Base-by-base conservation (phyloP, 495 filamentous ascomycete genomes). In the Aspergillus carlsbadensis region DNA sequence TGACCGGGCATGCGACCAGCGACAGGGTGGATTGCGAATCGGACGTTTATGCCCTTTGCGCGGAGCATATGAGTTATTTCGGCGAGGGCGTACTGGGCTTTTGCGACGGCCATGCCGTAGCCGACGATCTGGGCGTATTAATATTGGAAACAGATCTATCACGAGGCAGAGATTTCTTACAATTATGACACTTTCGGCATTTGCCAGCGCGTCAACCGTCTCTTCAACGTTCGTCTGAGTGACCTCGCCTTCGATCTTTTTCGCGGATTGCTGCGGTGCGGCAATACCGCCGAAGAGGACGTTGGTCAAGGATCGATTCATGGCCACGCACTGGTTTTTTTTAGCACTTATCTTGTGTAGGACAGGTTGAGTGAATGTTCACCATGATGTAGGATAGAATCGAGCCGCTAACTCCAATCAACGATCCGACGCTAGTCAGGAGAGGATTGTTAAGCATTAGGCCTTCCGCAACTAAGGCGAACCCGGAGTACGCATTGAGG, bases 31-130 rank as follows among this genome's bases (percentile, higher is more conserved):
- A 93, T 93, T 11, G 88, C 89, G 59, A 93, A 93, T n/a, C 88
- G 85, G 10, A 91, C 88, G 21, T 84, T 89, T 60, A 90, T 75
- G 17, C 87, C 87, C 62, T 85, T 85, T 14, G 81, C 65, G 29
- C 87, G 84, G 10, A 91, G 74, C 74, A 85, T 82, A n/a, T 74
- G 62, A 10, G 85, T 86, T 49, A 93, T 90, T 58, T 91, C 88
- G 10, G 86, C 84, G 37, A 91, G 90, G 21, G 88, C 87, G 61
- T 93, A 92, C 67, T 93, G 89, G 6, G 89, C 88, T 74, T 92
- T 91, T 13, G 89, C 89, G 4, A 93, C 89, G 0, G 89, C 89
- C 89, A 93, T 93, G 36, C 89, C 89, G 50, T 93, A 93, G 1
- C 89, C 89, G 11, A 92, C 88, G 3, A 91, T 54, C 67, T 70